Percentiles rank a stretch among this genome's conserved stretches.
Evolutionary conservation across 257 asterid species (phyloP).

Genomic region (Solanum piurae): DNA sequence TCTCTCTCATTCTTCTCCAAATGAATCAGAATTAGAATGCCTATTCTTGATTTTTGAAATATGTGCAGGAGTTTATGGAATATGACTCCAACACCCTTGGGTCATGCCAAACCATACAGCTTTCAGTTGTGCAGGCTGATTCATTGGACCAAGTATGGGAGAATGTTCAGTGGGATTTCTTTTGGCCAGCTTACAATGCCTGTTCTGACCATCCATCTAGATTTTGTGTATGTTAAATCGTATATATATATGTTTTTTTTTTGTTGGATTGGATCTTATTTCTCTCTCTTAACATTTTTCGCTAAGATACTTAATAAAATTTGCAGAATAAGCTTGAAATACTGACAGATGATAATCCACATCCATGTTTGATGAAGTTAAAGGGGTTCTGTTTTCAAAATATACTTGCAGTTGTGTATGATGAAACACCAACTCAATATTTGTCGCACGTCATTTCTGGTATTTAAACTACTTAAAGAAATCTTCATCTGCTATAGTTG

Average conservation of each 20-base stretch:
- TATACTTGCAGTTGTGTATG: too few species aligned
- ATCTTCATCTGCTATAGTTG: background rate
- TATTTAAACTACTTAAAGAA: too few species aligned
- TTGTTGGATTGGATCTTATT: background rate
- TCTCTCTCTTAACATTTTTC: background rate
- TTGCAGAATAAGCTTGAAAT: background rate
- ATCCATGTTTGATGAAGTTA: background rate
- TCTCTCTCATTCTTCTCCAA: too few species aligned
- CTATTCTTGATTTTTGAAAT: too few species aligned
- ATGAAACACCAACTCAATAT: background rate
- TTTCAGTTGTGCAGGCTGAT: background rate
- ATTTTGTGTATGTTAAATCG: too few species aligned
- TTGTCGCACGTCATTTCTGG: background rate
- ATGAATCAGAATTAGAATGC: too few species aligned
- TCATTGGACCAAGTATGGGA: background rate
- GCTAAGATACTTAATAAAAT: too few species aligned
- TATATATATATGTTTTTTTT: too few species aligned
- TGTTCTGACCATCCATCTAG: background rate
- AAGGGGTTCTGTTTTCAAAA: background rate
- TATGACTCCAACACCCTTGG: background rate
- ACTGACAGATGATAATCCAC: background rate
- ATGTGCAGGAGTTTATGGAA: background rate
- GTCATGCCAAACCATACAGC: background rate
- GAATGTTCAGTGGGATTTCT: background rate
- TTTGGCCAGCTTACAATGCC: background rate